These are phyloP conservation scores for Alternaria atra DNA, from an alignment of 2,329 filamentous ascomycete genomes.

Conservation along the genomic window DNA sequence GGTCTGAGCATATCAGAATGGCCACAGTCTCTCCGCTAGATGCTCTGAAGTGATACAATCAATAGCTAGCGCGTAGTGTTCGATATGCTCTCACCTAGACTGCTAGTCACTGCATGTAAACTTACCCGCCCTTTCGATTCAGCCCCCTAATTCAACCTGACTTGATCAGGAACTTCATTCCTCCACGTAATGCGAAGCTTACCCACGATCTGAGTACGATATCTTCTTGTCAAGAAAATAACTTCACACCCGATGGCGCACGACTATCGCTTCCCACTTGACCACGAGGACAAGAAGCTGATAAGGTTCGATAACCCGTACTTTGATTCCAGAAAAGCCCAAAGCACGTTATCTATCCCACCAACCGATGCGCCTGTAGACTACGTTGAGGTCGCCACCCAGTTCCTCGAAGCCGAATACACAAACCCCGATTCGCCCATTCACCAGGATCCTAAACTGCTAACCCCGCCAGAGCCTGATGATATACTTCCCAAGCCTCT, in stretches of 20 bases:
- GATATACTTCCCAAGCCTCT: not conserved
- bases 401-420: not conserved
- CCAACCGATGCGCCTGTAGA: not conserved
- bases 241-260: not conserved
- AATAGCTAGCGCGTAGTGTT: not conserved
- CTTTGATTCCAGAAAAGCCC: not conserved
- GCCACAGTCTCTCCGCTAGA: not conserved
- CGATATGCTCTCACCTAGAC: not conserved
- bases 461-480: not conserved
- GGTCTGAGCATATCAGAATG: too few species aligned
- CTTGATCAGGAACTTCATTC: not conserved
- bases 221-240: not conserved
- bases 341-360: not conserved
- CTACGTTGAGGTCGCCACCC: not conserved
- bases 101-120: not conserved
- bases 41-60: not conserved
- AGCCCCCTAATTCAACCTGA: not conserved
- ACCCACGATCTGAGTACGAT: not conserved
- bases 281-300: not conserved
- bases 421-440: not conserved
- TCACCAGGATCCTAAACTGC: not conserved
- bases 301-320: not conserved
- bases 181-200: not conserved
- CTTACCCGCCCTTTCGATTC: not conserved
- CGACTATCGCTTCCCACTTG: not conserved